phyloP scores from a whole-genome alignment of 108 stramenopile species.

The Mayamaea pseudoterrestris region DNA sequence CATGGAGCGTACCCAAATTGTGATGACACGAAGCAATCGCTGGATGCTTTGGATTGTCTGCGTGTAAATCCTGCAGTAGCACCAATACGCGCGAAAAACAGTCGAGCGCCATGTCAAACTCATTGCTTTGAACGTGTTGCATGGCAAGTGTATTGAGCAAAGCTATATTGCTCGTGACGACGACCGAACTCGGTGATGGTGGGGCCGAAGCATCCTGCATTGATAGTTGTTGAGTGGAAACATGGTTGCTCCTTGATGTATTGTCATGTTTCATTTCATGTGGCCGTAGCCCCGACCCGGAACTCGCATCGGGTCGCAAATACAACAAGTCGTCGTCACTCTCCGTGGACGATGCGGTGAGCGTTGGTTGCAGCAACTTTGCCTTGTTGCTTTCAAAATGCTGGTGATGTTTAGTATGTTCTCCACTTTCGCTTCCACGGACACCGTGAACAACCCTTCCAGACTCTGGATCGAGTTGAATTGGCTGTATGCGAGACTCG shows the following conservation, averaged over 20 bases:
- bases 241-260: neutral
- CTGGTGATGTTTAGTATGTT: too few relatives aligned
- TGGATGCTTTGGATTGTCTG: constrained; percentile 21
- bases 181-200: too few relatives aligned
- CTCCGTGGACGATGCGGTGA: too few relatives aligned
- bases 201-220: neutral
- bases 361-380: too few relatives aligned
- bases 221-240: neutral
- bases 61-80: constrained; percentile 19
- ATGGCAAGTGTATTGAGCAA: constrained; percentile 28
- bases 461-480: too few relatives aligned
- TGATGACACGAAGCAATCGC: constrained; percentile 37
- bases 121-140: constrained; percentile 28
- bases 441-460: too few relatives aligned
- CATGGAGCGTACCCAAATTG: constrained; percentile 45
- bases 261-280: neutral
- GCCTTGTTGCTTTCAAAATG: too few relatives aligned
- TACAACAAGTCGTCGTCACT: neutral
- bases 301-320: neutral
- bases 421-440: too few relatives aligned
- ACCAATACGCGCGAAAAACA: constrained; percentile 26
- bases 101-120: constrained; percentile 37
- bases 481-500: too few relatives aligned
- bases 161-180: neutral
- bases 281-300: constrained; percentile 1